Evolutionary conservation across 176 grass and related monocot genomes (phyloP).

Genomic region (Triticum urartu): DNA sequence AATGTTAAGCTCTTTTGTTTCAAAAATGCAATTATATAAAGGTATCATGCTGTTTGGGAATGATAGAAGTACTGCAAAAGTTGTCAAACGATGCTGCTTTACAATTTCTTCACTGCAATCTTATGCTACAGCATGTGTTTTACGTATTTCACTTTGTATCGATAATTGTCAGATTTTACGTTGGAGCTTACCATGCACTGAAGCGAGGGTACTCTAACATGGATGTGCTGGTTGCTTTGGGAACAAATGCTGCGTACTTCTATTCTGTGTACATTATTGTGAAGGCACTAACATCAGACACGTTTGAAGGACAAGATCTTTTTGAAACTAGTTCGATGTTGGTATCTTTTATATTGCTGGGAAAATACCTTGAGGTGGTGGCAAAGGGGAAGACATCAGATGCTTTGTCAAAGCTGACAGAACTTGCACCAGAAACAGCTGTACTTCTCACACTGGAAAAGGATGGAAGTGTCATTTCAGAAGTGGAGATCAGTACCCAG

Average conservation of each 20-base stretch:
- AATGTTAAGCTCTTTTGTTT: background rate
- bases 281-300: slow-evolving; percentile 66
- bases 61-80: background rate
- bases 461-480: slow-evolving; percentile 77
- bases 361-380: slow-evolving; percentile 91
- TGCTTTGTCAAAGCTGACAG: slow-evolving; percentile 85
- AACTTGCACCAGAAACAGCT: slow-evolving; percentile 96
- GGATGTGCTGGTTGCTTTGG: slow-evolving; percentile 95
- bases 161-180: slow-evolving; percentile 72
- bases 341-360: slow-evolving; percentile 97
- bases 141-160: slow-evolving; percentile 23
- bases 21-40: background rate
- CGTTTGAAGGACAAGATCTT: slow-evolving; percentile 92
- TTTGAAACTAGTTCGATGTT: slow-evolving; percentile 99
- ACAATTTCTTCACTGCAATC: background rate
- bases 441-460: slow-evolving; percentile 67
- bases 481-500: slow-evolving; percentile 85
- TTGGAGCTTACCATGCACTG: slow-evolving; percentile 92
- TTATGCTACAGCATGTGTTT: background rate
- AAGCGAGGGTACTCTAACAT: slow-evolving; percentile 93
- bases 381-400: slow-evolving; percentile 98
- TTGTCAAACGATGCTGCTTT: background rate
- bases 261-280: slow-evolving; percentile 86
- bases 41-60: slow-evolving; percentile 9
- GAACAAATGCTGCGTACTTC: slow-evolving; percentile 98